Evolutionary conservation across 2,329 filamentous ascomycete species (phyloP), one percentile per base, ranked within the genome.

Genomic region (Microsporum canis): DNA sequence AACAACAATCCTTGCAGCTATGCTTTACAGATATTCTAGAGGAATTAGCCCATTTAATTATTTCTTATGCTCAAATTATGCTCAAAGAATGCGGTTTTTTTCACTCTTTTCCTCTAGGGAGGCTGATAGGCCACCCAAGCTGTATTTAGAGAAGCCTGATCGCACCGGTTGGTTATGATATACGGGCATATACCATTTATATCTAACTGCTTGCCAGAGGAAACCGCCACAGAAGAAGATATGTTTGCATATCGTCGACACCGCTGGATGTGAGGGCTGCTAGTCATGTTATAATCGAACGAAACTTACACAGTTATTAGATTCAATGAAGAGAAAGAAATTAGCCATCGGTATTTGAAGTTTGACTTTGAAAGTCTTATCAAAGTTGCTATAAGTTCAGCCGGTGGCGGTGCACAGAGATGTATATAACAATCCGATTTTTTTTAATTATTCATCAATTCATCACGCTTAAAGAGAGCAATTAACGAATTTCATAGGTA

Each of bases 311-410:
- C 5, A 10, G 33, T 57, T 58, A 38, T 57, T 55, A 70, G 66
- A 17, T 69, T 64, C 45, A 71, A 72, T 41, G 69, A 72, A 58
- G 17, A 68, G 62, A 66, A 63, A 1, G 59, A 71, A 62, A 63
- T 71, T 38, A 58, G 65, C 27, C 67, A 68, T 39, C 68, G 67
- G 49, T 71, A 69, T 63, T 38, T 69, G 34, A 67, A 66, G 53
- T 72, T 72, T 58, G 68, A 71, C 29, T 51, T 71, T 51, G 64
- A 66, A 57, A 59, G 66, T 36, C 67, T 72, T 49, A 14, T 70
- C 38, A 58, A 68, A 8, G 61, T 67, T 57, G 69, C 69, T 57
- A 31, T 71, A 43, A 60, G 62, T 63, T 61, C 63, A 55, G 67
- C 62, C 38, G 67, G 67, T 51, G 53, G 69, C 62, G 69, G 68